Base-by-base conservation (phyloP, 1,284 basidiomycete genomes). In the Puccinia triticina region DNA sequence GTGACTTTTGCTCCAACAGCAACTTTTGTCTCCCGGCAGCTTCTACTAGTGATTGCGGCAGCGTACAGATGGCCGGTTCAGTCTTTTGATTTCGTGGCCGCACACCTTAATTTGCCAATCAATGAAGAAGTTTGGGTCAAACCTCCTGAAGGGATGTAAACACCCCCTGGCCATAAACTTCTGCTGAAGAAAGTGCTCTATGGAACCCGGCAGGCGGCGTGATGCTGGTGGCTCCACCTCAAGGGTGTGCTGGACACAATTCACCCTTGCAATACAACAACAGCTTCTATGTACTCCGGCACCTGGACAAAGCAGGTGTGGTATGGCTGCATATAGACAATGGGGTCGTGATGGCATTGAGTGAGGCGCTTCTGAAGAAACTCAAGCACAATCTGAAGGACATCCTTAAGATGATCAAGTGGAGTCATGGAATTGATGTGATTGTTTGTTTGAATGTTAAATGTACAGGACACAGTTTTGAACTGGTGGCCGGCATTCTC, bases 51-150 rank as follows among this genome's bases (percentile, higher is more conserved):
- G 0, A 43, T 77, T 18, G 50, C 53, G 11, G 50, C 53, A 11
- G 8, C 10, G n/a, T 26, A 59, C 26, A 16, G 18, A 1, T 77
- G 74, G 74, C 57, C 26, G 2, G 26, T 59, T n/a, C 50, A 77
- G 18, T 23, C 26, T 34, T 76, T 76, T 26, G 53, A 76, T 57
- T 57, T 76, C 34, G 53, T 37, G 1, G 50, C 74, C 18, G 74
- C n/a, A n/a, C n/a, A n/a, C n/a, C n/a, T n/a, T n/a, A n/a, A n/a
- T n/a, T n/a, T n/a, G n/a, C n/a, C n/a, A 8, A 73, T 73, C 5
- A 12, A 46, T 11, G 21, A 53, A 5, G 29, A 73, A 29, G 32
- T 73, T 26, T 73, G 71, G 71, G 71, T 73, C n/a, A n/a, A n/a
- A n/a, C n/a, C n/a, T n/a, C n/a, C n/a, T n/a, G n/a, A n/a, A n/a